Evolutionary conservation across 345 rosid genomes (phyloP), one percentile per base, ranked within the genome.

Genomic region (Tarenaya hassleriana): DNA sequence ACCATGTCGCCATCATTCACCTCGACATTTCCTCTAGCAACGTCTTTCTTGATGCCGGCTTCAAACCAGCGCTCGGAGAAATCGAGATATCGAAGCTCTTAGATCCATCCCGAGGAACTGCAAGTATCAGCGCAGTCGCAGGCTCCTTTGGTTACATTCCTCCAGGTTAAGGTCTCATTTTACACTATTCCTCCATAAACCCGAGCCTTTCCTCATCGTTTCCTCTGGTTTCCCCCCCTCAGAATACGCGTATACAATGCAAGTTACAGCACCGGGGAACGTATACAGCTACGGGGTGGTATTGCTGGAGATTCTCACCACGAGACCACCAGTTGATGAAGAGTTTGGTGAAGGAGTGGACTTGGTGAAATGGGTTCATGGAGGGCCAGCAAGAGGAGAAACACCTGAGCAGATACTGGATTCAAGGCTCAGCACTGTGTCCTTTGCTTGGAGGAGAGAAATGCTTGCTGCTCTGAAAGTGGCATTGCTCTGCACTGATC

Each of bases 71-170:
- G 53, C 77, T 92, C 9, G 97, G 97, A 46, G 98, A 92, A 75
- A 83, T 88, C 7, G 98, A 91, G 61, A 78, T 92, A 47, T 91
- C 97, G 7, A 92, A 88, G 64, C 87, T 88, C 63, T 65, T 92
- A 52, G 83, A 78, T 52, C 89, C 86, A n/a, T 75, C 84, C 3
- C 73, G 82, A 73, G 98, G 95, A 2, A 73, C 82, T 0, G 92
- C 87, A 8, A 92, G 97, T 47, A 83, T 92, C 68, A 88, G 97
- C 55, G 78, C 94, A 32, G 94, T 92, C 62, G 97, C 91, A 13
- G 98, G 98, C 17, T 92, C 98, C 13, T 81, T 83, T 32, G 97
- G 98, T 19, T 92, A 88, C 55, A 85, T 92, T 61, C 94, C 98
- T 7, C 98, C 98, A 46, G 98, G 98, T n/a, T n/a, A n/a, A n/a